Percentiles rank a stretch among this genome's conserved stretches.
phyloP scores from a whole-genome alignment of 768 basidiomycete genomes.

The Mycena venus region DNA sequence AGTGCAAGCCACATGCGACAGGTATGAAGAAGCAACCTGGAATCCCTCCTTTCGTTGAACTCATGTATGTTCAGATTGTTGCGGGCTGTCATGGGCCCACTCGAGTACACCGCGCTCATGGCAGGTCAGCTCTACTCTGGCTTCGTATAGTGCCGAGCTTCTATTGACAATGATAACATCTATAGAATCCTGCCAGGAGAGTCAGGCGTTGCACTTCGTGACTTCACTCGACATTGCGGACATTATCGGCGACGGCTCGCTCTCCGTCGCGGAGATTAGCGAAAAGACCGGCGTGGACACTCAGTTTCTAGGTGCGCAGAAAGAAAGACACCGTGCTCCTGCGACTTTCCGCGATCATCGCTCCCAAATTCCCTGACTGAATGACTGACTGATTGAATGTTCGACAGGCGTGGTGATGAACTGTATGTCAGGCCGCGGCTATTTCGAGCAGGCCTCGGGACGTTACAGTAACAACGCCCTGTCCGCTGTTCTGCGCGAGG shows the following conservation, averaged over 20 bases:
- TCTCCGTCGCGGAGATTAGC: not conserved
- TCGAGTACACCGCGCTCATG: conserved; percentile 8
- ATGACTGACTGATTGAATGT: conserved; percentile 3
- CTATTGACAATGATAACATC: not conserved
- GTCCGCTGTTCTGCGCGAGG: conserved; percentile 5
- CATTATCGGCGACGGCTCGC: not conserved
- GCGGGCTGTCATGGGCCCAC: not conserved
- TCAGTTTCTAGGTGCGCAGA: not conserved
- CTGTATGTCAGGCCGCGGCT: conserved; percentile 2
- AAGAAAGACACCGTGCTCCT: too few species aligned
- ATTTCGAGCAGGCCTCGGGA: not conserved
- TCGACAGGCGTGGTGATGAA: conserved; percentile 6
- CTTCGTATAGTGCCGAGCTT: not conserved
- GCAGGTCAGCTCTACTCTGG: not conserved
- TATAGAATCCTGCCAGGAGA: conserved; percentile 13
- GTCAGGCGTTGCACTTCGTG: not conserved
- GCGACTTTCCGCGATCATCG: too few species aligned
- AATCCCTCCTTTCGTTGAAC: not conserved
- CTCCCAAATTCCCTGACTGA: not conserved
- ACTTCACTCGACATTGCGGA: not conserved
- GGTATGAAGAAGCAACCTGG: not conserved
- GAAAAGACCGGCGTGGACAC: conserved; percentile 9
- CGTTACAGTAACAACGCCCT: not conserved
- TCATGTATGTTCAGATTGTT: not conserved
- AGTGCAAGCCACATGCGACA: conserved; percentile 7